Percentiles rank a stretch among this genome's conserved stretches.
phyloP scores from a whole-genome alignment of 2,329 filamentous ascomycete species.

The Penicillium sp. region DNA sequence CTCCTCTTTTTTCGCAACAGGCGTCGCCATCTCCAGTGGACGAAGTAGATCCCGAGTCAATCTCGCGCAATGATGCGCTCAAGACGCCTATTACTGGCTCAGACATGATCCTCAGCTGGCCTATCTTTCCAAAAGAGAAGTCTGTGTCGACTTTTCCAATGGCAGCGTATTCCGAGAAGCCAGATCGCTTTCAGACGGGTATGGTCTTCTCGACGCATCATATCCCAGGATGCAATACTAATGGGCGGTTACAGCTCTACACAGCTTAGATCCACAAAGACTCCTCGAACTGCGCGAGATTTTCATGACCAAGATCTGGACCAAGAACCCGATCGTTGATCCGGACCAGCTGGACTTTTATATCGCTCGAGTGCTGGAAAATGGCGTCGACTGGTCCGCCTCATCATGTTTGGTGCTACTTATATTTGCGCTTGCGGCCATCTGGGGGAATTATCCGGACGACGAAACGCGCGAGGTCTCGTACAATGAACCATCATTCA shows the following conservation, averaged over 20 bases:
- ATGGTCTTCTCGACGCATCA: background rate
- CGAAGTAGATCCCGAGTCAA: slow-evolving; percentile 18
- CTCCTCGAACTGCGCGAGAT: slow-evolving; percentile 19
- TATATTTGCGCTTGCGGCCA: slow-evolving; percentile 19
- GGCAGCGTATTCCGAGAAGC: slow-evolving; percentile 18
- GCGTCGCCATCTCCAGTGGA: slow-evolving; percentile 13
- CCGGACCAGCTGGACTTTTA: slow-evolving; percentile 18
- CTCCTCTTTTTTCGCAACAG: slow-evolving; percentile 5
- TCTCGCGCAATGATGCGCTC: slow-evolving; percentile 21
- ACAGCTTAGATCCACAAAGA: slow-evolving; percentile 14
- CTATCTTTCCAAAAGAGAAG: slow-evolving; percentile 20
- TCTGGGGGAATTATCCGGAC: slow-evolving; percentile 22
- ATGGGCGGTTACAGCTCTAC: slow-evolving; percentile 5
- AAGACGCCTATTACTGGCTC: slow-evolving; percentile 23
- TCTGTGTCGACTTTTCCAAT: slow-evolving; percentile 20
- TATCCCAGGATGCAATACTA: background rate
- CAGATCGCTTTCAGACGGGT: slow-evolving; percentile 16
- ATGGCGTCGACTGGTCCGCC: slow-evolving; percentile 20
- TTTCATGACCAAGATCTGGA: slow-evolving; percentile 21
- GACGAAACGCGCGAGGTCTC: slow-evolving; percentile 16
- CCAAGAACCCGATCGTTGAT: slow-evolving; percentile 22
- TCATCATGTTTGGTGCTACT: slow-evolving; percentile 20
- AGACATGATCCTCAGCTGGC: slow-evolving; percentile 23
- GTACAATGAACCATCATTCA: slow-evolving; percentile 9
- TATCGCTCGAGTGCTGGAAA: slow-evolving; percentile 18